Evolutionary conservation across 805 yeast genomes (phyloP), one percentile per base, ranked within the genome.

Genomic region (Huiozyma naganishii): DNA sequence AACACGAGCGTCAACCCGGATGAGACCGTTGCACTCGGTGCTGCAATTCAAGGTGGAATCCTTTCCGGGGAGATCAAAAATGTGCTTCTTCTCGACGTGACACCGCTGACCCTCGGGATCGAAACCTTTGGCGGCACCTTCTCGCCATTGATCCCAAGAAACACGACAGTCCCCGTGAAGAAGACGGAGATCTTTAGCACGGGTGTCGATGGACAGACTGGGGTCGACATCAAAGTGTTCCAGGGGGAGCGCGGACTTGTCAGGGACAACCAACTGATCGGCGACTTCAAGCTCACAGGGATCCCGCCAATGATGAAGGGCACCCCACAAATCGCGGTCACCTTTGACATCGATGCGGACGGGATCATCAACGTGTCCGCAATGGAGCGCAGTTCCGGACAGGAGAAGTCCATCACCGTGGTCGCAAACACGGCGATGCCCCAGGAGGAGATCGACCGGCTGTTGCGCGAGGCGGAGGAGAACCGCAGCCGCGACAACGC

Each of bases 1-100:
- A 80, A 79, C 42, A 77, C 82, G 37, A 73, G 77, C 13, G 85
- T 84, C 9, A 84, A 84, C 59, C 94, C 95, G n/a, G 95, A 84
- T 62, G 95, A 84, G 64, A 89, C 92, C n/a, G 94, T 84, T 41
- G 92, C 94, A 38, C 66, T 84, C 51, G 95, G 95, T 57, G 95
- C 95, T 30, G 92, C 94, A 39, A 82, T 84, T 54, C 95, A 84
- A 67, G 95, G 90, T 55, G 94, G 89, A 53, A 81, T 84, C 35
- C 67, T 84, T 45, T 80, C 89, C 17, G 95, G 95, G 51, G 87
- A 83, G 53, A 80, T 84, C 43, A 80, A 77, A 64, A 83, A 83
- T 58, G 90, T 84, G 37, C 72, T 84, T 42, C 65, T 84, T 44
- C 70, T 84, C 52, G 95, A 84, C 64, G 92, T 84, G 23, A 82